A percentile compares a stretch with the other conserved stretches of the same genome.
phyloP scores from a whole-genome alignment of 805 yeast genomes.

The Nakazawaea ernobii region DNA sequence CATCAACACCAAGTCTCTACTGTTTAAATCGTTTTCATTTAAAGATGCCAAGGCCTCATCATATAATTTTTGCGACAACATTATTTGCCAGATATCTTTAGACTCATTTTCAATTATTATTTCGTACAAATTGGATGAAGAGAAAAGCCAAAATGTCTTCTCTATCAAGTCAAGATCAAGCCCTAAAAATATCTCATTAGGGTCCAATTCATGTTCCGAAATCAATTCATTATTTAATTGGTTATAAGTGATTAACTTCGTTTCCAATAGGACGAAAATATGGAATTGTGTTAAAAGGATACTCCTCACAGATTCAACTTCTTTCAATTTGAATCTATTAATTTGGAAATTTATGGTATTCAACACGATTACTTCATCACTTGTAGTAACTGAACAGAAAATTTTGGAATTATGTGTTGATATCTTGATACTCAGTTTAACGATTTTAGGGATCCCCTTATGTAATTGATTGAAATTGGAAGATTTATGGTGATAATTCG shows the following conservation, averaged over 20 bases:
- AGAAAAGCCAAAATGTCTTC: constrained; percentile 73
- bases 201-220: constrained; percentile 28
- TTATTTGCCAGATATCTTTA: constrained; percentile 65
- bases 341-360: background rate
- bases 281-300: constrained; percentile 50
- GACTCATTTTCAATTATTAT: constrained; percentile 65
- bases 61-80: constrained; percentile 46
- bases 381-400: constrained; percentile 3
- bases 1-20: constrained; percentile 43
- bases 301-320: constrained; percentile 22
- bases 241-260: constrained; percentile 37
- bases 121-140: constrained; percentile 60
- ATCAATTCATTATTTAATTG: constrained; percentile 45
- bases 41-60: constrained; percentile 57
- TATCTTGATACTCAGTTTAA: background rate
- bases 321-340: background rate
- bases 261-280: constrained; percentile 39
- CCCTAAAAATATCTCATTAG: constrained; percentile 36
- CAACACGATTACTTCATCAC: background rate
- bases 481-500: constrained; percentile 10
- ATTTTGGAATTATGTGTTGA: constrained; percentile 12
- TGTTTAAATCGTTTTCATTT: constrained; percentile 26
- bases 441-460: background rate
- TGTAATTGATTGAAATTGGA: constrained; percentile 10
- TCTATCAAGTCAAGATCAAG: constrained; percentile 41